Base-by-base conservation (phyloP, 2,329 filamentous ascomycete genomes). In the Emmonsia crescens region DNA sequence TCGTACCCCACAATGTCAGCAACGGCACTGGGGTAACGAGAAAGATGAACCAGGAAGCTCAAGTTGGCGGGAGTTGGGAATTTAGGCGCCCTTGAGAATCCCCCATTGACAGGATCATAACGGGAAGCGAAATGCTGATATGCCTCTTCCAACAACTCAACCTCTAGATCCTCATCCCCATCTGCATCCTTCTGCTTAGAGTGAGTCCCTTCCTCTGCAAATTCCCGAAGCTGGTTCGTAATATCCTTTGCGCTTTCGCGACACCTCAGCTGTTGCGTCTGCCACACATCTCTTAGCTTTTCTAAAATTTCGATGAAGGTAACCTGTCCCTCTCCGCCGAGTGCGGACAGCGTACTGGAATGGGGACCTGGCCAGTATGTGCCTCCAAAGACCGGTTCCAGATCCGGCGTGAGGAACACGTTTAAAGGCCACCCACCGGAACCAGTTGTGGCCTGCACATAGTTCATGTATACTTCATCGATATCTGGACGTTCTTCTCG, bases 391-490 rank as follows among this genome's bases (percentile, higher is more conserved):
- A 99, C 89, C 0, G 94, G 94, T 70, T 96, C 88, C 31, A 97
- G 82, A 67, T 96, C 87, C 0, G 94, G 91, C 0, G 94, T 99
- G 36, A 97, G 82, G 72, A 99, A 97, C n/a, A 96, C 87, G 71
- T 96, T 97, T 64, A 97, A 78, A 0, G 94, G 94, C 92, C 94
- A 97, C 46, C 94, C 94, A 10, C 91, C 93, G 1, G 85, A 87
- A 24, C 89, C 91, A 62, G 89, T 96, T 12, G 94, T 93, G 1
- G 93, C 93, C 73, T 96, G 91, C 48, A 96, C 88, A 74, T 96
- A 99, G 77, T 96, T 96, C 91, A 96, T 96, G 74, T 97, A 97
- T 66, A 97, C 92, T 64, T 89, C 86, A 71, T 99, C 94, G 66
- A 97, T 85, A 71, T 97, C 92, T 9, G 93, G 93, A 31, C 93